These are phyloP conservation scores for Cubamyces sp. DNA, from an alignment of 768 basidiomycete genomes.

Conservation along the genomic window DNA sequence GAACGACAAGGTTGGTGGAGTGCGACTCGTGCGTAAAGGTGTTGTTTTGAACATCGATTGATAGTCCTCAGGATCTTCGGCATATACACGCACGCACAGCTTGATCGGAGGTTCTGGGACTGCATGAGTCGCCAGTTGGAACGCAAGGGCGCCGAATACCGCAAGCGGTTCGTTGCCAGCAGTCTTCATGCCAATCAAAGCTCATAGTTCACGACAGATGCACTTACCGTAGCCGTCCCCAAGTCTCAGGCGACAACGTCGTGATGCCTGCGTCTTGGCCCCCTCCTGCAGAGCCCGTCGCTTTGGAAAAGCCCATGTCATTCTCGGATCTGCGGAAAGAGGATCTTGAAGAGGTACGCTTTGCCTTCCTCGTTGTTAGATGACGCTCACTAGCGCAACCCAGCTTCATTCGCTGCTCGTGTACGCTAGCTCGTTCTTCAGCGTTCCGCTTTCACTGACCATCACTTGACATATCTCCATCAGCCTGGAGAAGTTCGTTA, in stretches of 20 bases:
- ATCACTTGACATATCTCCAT: not conserved
- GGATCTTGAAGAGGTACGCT: conserved; percentile 50
- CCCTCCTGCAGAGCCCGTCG: conserved; percentile 26
- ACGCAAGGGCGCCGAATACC: conserved; percentile 56
- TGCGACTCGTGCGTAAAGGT: not conserved
- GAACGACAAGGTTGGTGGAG: conserved; percentile 42
- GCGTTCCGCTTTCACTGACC: not conserved
- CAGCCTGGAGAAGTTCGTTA: conserved; percentile 37
- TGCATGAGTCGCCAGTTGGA: conserved; percentile 46
- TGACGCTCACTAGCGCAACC: not conserved
- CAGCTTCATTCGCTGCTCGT: conserved; percentile 63
- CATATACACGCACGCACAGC: conserved; percentile 52
- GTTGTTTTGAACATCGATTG: not conserved
- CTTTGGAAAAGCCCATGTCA: not conserved
- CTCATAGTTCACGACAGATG: conserved; percentile 41
- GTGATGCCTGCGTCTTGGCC: conserved; percentile 59
- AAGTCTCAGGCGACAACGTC: conserved; percentile 44
- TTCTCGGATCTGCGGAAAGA: conserved; percentile 45
- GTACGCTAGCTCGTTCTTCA: conserved; percentile 35
- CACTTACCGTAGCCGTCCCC: conserved; percentile 43
- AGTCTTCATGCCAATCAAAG: too few species aligned
- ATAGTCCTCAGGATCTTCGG: conserved; percentile 54
- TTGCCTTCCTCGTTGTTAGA: not conserved
- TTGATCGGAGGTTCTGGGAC: conserved; percentile 51
- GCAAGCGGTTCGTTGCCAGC: conserved; percentile 44